Conservation (phyloP, 163 green algal species). For the Coccomyxa subellipsoidea region DNA sequence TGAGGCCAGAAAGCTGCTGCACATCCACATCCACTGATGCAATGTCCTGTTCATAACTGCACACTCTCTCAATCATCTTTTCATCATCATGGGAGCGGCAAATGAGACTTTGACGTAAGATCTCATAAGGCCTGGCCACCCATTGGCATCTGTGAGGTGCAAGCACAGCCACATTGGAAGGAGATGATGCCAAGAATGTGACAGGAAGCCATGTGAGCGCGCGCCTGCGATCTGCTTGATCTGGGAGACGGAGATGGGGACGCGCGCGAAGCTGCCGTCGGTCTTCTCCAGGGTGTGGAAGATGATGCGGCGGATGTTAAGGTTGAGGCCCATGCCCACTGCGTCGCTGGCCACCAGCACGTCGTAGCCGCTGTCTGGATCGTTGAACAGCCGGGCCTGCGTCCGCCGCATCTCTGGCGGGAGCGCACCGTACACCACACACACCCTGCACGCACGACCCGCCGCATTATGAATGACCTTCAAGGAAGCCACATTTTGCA, state of each 20-base stretch:
- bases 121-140: no score
- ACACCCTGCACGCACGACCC: conserved; percentile 34
- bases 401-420: conserved; percentile 83
- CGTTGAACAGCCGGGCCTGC: conserved; percentile 84
- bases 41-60: no score
- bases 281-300: conserved; percentile 77
- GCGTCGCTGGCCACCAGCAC: conserved; percentile 78
- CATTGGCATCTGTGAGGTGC: no score
- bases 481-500: no score
- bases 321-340: conserved; percentile 91
- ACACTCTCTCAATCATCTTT: not conserved
- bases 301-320: conserved; percentile 88
- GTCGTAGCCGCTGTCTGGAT: conserved; percentile 55
- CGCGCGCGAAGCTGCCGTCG: conserved; percentile 12
- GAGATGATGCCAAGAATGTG: not conserved
- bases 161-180: not conserved
- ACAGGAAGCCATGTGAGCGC: no score
- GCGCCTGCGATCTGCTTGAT: conserved; percentile 91
- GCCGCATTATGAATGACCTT: no score
- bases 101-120: no score
- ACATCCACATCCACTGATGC: no score
- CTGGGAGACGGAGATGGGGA: conserved; percentile 43
- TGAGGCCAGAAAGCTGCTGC: no score
- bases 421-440: conserved; percentile 89
- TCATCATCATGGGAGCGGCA: no score